These are phyloP conservation scores for Podaxis sp. DNA, from an alignment of 768 basidiomycete species.

Conservation along the genomic window DNA sequence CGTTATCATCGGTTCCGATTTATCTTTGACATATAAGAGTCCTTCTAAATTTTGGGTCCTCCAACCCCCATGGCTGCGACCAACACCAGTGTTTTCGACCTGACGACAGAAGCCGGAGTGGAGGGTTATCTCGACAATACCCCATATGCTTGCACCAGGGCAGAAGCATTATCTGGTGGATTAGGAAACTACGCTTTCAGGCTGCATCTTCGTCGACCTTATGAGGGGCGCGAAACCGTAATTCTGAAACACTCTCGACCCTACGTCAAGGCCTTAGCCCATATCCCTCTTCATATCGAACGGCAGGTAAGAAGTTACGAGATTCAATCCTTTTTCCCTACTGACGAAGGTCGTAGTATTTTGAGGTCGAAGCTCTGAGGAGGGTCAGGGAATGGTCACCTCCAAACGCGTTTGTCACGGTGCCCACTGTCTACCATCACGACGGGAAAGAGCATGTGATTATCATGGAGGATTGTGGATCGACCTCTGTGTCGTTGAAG, in stretches of 20 bases:
- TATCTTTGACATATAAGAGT: constrained; percentile 3
- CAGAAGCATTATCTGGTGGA: constrained; percentile 51
- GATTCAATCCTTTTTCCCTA: neutral
- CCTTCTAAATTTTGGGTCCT: neutral
- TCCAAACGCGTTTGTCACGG: constrained; percentile 38
- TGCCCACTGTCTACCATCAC: constrained; percentile 49
- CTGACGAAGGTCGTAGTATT: constrained; percentile 26
- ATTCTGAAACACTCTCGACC: constrained; percentile 60
- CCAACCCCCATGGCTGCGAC: constrained; percentile 3
- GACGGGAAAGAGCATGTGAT: constrained; percentile 51
- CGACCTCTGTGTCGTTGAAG: constrained; percentile 39
- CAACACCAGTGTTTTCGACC: constrained; percentile 20
- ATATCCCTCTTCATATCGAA: constrained; percentile 31
- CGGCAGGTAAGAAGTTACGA: constrained; percentile 47
- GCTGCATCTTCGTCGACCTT: constrained; percentile 39
- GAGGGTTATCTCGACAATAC: constrained; percentile 46
- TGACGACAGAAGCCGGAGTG: constrained; percentile 34
- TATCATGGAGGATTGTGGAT: constrained; percentile 65
- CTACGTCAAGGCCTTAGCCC: constrained; percentile 32
- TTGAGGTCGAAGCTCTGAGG: constrained; percentile 48
- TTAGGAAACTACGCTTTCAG: constrained; percentile 58
- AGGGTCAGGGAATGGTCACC: constrained; percentile 39
- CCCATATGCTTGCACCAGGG: constrained; percentile 42
- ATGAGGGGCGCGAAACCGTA: constrained; percentile 44
- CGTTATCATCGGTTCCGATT: neutral